Evolutionary conservation across 179 eudicot species (phyloP), one percentile per base, ranked within the genome.

Genomic region (Beta corolliflora): DNA sequence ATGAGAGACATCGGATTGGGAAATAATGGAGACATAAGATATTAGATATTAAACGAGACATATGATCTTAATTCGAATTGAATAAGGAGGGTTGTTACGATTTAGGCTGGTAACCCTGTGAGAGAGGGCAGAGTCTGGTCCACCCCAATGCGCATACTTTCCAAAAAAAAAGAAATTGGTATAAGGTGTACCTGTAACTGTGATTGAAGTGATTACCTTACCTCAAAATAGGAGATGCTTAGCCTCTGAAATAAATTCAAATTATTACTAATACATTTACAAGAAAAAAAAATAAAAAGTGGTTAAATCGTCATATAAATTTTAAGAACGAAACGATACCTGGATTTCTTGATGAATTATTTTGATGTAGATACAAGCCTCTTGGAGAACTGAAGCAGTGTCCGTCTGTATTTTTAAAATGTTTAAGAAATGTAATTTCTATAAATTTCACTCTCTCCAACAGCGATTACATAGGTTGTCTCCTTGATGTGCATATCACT

Each of bases 331-430:
- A 31, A n/a, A 77, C 9, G 0, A 46, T 83, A 91, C 94, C 91
- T 85, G 87, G 53, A 91, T 87, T 80, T 91, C 89, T 71, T 89
- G 88, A 81, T 90, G 94, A 61, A 89, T 87, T 11, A 87, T 81
- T 67, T 73, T 91, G 81, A 91, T 90, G 78, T 83, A 85, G 79
- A 86, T 84, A 76, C 88, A 88, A n/a, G 94, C 89, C 81, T 91
- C 94, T 50, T 91, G 89, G 41, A 91, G 92, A 72, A 91, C 94
- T 4, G 94, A 91, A 58, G 94, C 91, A 7, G 91, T 91, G 60
- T 91, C 94, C 5, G 92, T 88, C 94, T 91, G 89, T 79, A 75
- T 23, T 10, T 18, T 21, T 41, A 3, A 8, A 68, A 29, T 16
- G 9, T 36, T 36, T 2, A 36, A 36, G 41, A 36, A 36, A 36